phyloP scores from a whole-genome alignment of 352 stramenopile species.

The Globisporangium recalcitrans region DNA sequence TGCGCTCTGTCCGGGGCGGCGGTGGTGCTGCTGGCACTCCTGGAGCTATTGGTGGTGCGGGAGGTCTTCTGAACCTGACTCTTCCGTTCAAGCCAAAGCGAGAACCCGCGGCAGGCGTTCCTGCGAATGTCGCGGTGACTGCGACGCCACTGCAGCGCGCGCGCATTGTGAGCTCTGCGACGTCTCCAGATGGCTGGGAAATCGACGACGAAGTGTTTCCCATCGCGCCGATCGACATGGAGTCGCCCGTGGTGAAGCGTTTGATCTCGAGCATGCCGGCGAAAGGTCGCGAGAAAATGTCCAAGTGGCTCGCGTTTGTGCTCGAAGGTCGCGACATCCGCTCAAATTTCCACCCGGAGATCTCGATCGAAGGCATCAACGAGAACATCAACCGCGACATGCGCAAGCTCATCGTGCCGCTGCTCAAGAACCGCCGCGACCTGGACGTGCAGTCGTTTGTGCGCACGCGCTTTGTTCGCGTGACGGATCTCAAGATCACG shows the following conservation, averaged over 20 bases:
- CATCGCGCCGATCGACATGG: conserved; percentile 63
- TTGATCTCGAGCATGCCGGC: conserved; percentile 65
- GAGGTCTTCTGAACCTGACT: neutral
- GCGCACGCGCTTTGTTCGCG: conserved; percentile 54
- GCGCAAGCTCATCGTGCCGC: conserved; percentile 58
- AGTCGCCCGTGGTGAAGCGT: conserved; percentile 65
- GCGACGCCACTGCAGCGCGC: conserved; percentile 15
- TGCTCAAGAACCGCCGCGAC: conserved; percentile 66
- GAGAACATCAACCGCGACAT: conserved; percentile 61
- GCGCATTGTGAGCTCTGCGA: conserved; percentile 24
- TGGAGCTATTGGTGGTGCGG: conserved; percentile 11
- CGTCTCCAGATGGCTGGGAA: conserved; percentile 39
- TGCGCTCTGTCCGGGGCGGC: conserved; percentile 58
- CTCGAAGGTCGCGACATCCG: conserved; percentile 68
- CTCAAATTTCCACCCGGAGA: conserved; percentile 62
- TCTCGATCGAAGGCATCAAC: conserved; percentile 64
- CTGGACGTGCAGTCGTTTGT: conserved; percentile 61
- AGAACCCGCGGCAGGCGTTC: neutral
- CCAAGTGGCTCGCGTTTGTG: conserved; percentile 70
- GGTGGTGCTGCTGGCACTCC: conserved; percentile 11
- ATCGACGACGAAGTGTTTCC: conserved; percentile 67
- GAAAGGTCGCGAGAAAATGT: conserved; percentile 55
- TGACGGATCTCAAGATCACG: conserved; percentile 64
- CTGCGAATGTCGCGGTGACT: conserved; percentile 5
- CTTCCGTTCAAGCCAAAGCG: neutral